Conservation (phyloP, 164 flowering plant species). For the Umbilicus rupestris region DNA sequence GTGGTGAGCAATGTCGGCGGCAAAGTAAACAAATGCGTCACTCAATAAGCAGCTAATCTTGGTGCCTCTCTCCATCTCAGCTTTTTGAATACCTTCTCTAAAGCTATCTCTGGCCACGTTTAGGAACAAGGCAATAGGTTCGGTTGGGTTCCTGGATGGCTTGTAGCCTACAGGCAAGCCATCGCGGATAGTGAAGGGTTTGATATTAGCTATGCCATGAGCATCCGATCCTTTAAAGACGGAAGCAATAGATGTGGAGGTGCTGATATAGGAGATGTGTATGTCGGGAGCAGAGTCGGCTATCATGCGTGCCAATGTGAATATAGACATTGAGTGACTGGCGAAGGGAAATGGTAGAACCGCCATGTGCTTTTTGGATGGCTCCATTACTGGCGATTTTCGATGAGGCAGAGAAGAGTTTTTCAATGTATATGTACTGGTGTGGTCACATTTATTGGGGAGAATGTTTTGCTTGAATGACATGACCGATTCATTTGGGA, state of each 20-base stretch:
- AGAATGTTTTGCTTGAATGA: too few species aligned
- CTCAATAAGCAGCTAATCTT: constrained; percentile 27
- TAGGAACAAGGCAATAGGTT: constrained; percentile 28
- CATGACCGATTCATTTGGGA: too few species aligned
- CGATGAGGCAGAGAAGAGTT: too few species aligned
- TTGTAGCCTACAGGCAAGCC: constrained; percentile 30
- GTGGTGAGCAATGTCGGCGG: constrained; percentile 33
- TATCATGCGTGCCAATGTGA: constrained; percentile 22
- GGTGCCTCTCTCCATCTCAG: constrained; percentile 23
- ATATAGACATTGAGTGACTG: constrained; percentile 42
- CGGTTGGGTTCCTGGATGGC: constrained; percentile 21
- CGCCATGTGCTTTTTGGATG: constrained; percentile 21
- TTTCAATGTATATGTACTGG: too few species aligned
- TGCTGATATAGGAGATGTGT: constrained; percentile 51
- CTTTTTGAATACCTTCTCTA: constrained; percentile 18
- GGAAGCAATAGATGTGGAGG: constrained; percentile 27
- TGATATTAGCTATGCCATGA: constrained; percentile 11
- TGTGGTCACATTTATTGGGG: too few species aligned
- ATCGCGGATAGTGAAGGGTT: constrained; percentile 21
- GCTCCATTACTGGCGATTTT: background rate
- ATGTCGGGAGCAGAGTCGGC: constrained; percentile 26
- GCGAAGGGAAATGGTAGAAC: constrained; percentile 46
- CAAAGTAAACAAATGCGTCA: constrained; percentile 45
- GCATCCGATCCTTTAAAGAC: constrained; percentile 4
- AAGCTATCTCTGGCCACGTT: constrained; percentile 25